Evolutionary conservation across 768 basidiomycete species (phyloP), one percentile per base, ranked within the genome.

Genomic region (Udeniomyces megalosporus): DNA sequence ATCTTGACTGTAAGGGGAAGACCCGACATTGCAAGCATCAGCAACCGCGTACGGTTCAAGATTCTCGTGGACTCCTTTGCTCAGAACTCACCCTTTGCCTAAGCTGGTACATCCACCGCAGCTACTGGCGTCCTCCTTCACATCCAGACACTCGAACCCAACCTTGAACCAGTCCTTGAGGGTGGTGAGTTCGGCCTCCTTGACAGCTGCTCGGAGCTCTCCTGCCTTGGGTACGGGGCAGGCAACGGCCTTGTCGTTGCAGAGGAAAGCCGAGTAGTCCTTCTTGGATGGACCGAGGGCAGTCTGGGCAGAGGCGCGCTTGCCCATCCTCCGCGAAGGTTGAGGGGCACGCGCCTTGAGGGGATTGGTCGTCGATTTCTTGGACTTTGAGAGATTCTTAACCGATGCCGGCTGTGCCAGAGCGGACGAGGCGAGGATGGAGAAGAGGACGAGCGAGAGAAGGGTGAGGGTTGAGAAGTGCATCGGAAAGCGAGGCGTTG

Each of bases 131-230:
- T 75, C 74, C n/a, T 67, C 68, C 26, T 69, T 70, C n/a, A 71
- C 52, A 35, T 74, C 73, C 35, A 73, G 61, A 57, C 74, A 75
- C 61, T 75, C 74, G 64, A 75, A 75, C 14, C 73, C 74, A 28
- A 71, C 62, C 51, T 67, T 71, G 68, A 75, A 73, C 73, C 74
- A 75, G 60, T 72, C 71, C 35, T 70, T 70, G 42, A 75, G 49
- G 12, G 62, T 67, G 32, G 69, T 67, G 49, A 75, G 60, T 42
- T 66, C 60, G 17, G 20, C 49, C 20, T 69, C 67, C 32, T 63
- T 66, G 10, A 60, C 64, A 12, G 66, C 62, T 32, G 54, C 35
- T 14, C 17, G 42, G 1, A 15, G 1, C 4, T 5, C 20, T 3
- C 60, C 60, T 14, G 44, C 8, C 32, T 53, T 53, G 8, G 38